These are phyloP conservation scores for Aquilaria malaccensis DNA, from an alignment of 345 rosid species.

Conservation along the genomic window DNA sequence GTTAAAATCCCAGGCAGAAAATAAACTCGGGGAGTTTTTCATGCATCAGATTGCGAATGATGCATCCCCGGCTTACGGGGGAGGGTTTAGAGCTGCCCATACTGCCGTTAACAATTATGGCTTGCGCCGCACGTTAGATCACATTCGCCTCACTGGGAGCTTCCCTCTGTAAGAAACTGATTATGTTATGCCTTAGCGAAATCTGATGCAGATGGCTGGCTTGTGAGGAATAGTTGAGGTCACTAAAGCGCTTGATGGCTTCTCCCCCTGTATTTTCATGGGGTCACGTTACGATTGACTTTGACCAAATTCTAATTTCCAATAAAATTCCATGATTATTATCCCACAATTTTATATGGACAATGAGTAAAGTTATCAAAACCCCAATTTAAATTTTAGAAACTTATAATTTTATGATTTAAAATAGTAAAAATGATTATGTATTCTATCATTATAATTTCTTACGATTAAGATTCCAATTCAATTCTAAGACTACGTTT, in stretches of 20 bases:
- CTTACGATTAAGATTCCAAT: too few species aligned
- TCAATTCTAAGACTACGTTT: too few species aligned
- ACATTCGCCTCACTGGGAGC: constrained; percentile 49
- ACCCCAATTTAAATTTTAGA: too few species aligned
- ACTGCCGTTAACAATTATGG: constrained; percentile 81
- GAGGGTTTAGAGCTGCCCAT: constrained; percentile 72
- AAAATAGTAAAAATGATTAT: too few species aligned
- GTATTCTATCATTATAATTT: too few species aligned
- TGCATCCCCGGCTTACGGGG: constrained; percentile 83
- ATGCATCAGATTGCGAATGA: constrained; percentile 80
- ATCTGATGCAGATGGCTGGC: background rate
- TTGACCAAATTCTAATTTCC: too few species aligned
- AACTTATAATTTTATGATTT: too few species aligned
- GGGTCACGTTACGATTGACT: constrained; percentile 11
- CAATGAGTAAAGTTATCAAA: too few species aligned
- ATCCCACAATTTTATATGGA: too few species aligned
- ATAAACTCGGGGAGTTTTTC: constrained; percentile 83
- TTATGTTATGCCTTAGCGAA: background rate
- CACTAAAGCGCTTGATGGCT: constrained; percentile 14
- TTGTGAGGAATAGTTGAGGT: constrained; percentile 2
- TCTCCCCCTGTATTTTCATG: constrained; percentile 19
- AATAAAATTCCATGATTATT: too few species aligned
- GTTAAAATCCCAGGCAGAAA: constrained; percentile 53
- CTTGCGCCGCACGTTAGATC: constrained; percentile 60
- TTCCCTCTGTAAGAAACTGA: constrained; percentile 54